These are phyloP conservation scores for Fistulifera solaris DNA, from an alignment of 108 stramenopile genomes.

Conservation along the genomic window DNA sequence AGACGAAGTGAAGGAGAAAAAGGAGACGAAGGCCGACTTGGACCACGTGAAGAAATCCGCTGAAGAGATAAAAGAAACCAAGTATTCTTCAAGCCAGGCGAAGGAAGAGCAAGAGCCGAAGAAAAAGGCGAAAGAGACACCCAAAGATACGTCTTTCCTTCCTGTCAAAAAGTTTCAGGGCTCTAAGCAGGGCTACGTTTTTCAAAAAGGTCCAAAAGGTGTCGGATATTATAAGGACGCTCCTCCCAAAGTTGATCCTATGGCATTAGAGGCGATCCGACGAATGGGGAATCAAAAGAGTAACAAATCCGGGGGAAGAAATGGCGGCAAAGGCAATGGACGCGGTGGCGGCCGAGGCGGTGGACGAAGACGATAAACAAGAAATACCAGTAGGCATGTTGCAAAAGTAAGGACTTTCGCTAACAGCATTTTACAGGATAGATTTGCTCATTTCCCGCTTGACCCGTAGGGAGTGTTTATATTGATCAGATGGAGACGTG, in stretches of 20 bases:
- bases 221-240: conserved; percentile 74
- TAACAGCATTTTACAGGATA: too few relatives aligned
- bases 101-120: conserved; percentile 3
- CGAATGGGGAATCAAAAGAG: conserved; percentile 22
- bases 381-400: too few relatives aligned
- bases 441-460: too few relatives aligned
- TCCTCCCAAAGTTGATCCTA: conserved; percentile 53
- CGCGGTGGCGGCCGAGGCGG: conserved; percentile 33
- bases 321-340: conserved; percentile 20
- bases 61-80: neutral
- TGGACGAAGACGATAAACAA: conserved; percentile 23
- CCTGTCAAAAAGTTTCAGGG: conserved; percentile 61
- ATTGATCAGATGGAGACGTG: too few relatives aligned
- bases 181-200: conserved; percentile 68
- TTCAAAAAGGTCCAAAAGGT: conserved; percentile 53
- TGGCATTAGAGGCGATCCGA: conserved; percentile 35
- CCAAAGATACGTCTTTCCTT: conserved; percentile 31
- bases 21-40: neutral
- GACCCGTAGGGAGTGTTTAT: too few relatives aligned
- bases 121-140: conserved; percentile 9
- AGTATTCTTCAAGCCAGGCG: neutral
- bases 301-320: conserved; percentile 28
- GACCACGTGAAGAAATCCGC: too few relatives aligned
- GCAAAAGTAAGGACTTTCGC: too few relatives aligned
- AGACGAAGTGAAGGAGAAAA: conserved; percentile 1